Base-by-base conservation (phyloP, 371 early-diverging fungal genomes). In the Fennellomyces sp. region DNA sequence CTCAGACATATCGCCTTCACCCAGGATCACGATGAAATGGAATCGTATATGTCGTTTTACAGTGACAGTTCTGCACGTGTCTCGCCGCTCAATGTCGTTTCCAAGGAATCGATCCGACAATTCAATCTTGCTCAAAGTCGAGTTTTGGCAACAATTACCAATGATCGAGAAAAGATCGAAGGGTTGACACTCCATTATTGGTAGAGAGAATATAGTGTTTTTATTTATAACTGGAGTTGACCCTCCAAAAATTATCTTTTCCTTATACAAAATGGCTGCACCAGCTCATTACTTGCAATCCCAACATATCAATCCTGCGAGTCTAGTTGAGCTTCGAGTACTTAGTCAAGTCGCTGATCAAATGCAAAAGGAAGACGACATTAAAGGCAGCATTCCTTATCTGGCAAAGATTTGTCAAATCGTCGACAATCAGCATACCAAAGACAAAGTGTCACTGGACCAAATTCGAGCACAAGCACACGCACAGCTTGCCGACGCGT, bases 381-480 rank as follows among this genome's bases (percentile, higher is more conserved):
- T 70, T 25, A 38, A 52, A 29, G 73, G 69, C 6, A 56, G 70
- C 7, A 74, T 78, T 53, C 78, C 78, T 10, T 78, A 74, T 49
- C 31, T 74, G 10, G 72, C 78, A n/a, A 78, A 78, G 33, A 70
- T 78, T 12, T 72, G 64, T 4, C 78, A 78, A 30, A 72, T 74
- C 23, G 56, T 78, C 26, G 73, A 74, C n/a, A 72, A 72, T 35
- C 77, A 76, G 42, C 54, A 26, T 6, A 21, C 67, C 4, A 55
- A 50, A 11, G 26, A 38, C 21, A 41, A 50, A 38, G 23, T 30
- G 10, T 26, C 54, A 25, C n/a, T 56, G 8, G 51, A 50, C 30
- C 35, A 13, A 3, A 42, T 69, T 21, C 59, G 75, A 25, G 75
- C 78, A n/a, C 65, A 72, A 33, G 72, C 75, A 15, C 69, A 78